A percentile compares a stretch with the other conserved stretches of the same genome.
Conservation (phyloP, 148 eudicot genomes). For the Talinum fruticosum region DNA sequence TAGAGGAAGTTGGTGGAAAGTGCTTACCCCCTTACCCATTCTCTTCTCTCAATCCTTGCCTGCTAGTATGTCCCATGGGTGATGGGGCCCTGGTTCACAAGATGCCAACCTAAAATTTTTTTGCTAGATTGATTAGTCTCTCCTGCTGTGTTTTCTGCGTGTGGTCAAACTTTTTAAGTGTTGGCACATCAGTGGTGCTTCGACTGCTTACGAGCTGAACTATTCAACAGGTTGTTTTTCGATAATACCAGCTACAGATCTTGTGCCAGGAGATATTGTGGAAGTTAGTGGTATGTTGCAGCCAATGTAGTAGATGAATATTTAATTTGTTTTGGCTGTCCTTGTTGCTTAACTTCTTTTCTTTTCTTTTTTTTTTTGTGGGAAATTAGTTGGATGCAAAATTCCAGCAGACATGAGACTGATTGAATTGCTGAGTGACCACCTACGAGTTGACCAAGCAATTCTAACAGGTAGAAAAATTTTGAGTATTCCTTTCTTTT, state of each 20-base stretch:
- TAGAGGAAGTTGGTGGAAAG: neutral
- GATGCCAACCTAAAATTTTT: neutral
- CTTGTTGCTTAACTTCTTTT: neutral
- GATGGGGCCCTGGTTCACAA: neutral
- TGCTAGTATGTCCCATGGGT: neutral
- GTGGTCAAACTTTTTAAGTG: neutral
- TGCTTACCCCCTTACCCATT: neutral
- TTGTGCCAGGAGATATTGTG: constrained; percentile 97
- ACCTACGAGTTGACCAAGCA: constrained; percentile 97
- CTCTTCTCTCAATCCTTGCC: neutral
- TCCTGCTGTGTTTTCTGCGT: neutral
- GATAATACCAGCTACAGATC: constrained; percentile 85
- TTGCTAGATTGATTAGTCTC: neutral
- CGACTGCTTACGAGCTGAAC: constrained; percentile 12
- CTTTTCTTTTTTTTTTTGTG: neutral
- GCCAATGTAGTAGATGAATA: neutral
- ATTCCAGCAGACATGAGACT: constrained; percentile 98
- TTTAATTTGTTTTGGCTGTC: neutral
- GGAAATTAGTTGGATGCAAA: constrained; percentile 77
- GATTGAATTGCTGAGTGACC: constrained; percentile 87
- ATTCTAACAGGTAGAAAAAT: constrained; percentile 74
- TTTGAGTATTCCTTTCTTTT: no score
- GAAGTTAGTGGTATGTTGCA: constrained; percentile 77
- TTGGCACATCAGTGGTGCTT: neutral
- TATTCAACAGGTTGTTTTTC: constrained; percentile 76